Base-by-base conservation (phyloP, 306 rosid species). In the Dryas drummondii region DNA sequence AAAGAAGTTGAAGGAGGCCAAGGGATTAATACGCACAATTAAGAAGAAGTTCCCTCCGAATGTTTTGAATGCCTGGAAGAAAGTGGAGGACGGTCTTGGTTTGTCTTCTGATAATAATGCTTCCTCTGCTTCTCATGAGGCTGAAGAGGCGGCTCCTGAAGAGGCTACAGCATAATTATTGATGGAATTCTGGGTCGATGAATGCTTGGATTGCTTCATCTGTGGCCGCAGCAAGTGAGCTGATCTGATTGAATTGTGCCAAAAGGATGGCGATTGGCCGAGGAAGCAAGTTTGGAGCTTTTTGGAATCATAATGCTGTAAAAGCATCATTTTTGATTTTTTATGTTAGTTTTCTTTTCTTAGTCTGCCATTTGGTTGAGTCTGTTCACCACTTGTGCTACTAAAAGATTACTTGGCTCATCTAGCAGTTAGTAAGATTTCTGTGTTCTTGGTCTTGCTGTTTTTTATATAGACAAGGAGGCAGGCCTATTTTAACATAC, bases 21-120 rank as follows among this genome's bases (percentile, higher is more conserved):
- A 76, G 75, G 91, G 84, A 51, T 66, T 86, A 81, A 72, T 78
- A 8, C 76, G 87, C 78, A 88, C 89, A 0, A 66, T 88, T 9
- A 86, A 85, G 86, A 88, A 83, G 85, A 85, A 80, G 82, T 85
- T 86, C 27, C 91, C 96, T 70, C 82, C 89, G 3, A 75, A 84
- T 52, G n/a, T 83, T 58, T 64, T 90, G 84, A 82, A 78, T 14
- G 79, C 87, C 2, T 90, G 96, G 96, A 79, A 37, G 73, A 81
- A 78, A 78, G 48, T 90, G 44, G 96, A 88, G 86, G 70, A 83
- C 71, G 17, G 62, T 37, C 88, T 88, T 66, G 87, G 87, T 47
- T 76, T 90, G 88, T 78, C 79, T 62, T 54, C 88, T 75, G 75
- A 59, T 64, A 49, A 42, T 22, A 82, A 54, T 57, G 68, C 42